Conservation (phyloP, 2,329 filamentous ascomycete species). For the Cryphonectria carpinicola region DNA sequence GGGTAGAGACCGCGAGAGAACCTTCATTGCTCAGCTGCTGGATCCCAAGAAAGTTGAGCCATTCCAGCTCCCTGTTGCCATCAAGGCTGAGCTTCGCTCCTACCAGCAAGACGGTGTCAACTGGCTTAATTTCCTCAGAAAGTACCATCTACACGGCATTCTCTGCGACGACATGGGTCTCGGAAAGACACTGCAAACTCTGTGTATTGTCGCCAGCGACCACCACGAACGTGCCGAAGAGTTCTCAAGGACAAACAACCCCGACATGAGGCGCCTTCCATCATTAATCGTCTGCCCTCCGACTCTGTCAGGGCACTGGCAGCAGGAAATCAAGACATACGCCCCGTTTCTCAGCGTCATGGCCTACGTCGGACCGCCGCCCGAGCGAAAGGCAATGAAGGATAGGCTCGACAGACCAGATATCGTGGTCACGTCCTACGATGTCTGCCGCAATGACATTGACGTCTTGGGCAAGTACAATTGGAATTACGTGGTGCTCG, state of each 20-base stretch:
- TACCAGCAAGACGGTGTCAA: slow-evolving; percentile 99
- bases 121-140: slow-evolving; percentile 97
- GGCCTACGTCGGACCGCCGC: slow-evolving; percentile 87
- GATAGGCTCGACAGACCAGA: slow-evolving; percentile 76
- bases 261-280: slow-evolving; percentile 78
- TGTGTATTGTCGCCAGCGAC: slow-evolving; percentile 97
- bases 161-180: slow-evolving; percentile 99
- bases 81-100: slow-evolving; percentile 93
- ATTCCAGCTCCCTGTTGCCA: slow-evolving; percentile 91
- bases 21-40: slow-evolving; percentile 94
- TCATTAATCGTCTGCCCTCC: slow-evolving; percentile 96
- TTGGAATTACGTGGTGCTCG: slow-evolving; percentile 97
- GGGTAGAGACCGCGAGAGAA: slow-evolving; percentile 90
- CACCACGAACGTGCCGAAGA: slow-evolving; percentile 93
- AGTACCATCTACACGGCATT: slow-evolving; percentile 96
- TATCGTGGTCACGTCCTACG: slow-evolving; percentile 96
- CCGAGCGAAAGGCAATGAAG: slow-evolving; percentile 74
- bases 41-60: slow-evolving; percentile 96
- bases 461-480: slow-evolving; percentile 80
- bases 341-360: slow-evolving; percentile 90
- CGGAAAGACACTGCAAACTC: slow-evolving; percentile 94
- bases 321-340: slow-evolving; percentile 95
- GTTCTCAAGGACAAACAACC: slow-evolving; percentile 77
- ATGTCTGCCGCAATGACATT: slow-evolving; percentile 95
- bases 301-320: slow-evolving; percentile 96